Evolutionary conservation across 768 basidiomycete species (phyloP), one percentile per base, ranked within the genome.

Genomic region (Kondoa subrosea): DNA sequence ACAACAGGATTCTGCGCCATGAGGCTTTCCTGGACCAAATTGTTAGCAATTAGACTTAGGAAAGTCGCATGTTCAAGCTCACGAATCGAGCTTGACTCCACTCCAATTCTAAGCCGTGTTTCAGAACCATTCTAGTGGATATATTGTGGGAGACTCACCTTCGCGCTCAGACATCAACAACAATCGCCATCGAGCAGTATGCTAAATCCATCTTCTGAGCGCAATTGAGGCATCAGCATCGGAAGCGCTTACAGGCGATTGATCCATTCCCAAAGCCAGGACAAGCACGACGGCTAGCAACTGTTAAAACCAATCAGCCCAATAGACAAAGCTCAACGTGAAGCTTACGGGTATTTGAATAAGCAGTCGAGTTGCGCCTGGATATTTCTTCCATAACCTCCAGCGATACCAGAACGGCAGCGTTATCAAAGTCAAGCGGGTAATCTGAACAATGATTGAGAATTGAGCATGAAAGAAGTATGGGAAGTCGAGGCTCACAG

Each of bases 91-190:
- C 58, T 27, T 59, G 21, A 27, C 58, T 31, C 58, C 58, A 25
- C 58, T 59, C 58, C 8, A 25, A 31, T 27, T 59, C 30, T 31
- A 59, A 27, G 58, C 4, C 58, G 14, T 4, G 21, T 31, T 14
- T 12, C 8, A 8, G 8, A 25, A 25, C 14, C 25, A 12, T 8
- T 59, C 4, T 50, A 21, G 12, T 8, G 21, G 12, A 50, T 21
- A 50, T 50, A 50, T 21, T 50, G 40, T 50, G 21, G 40, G 80
- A n/a, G 78, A 76, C 64, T 77, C 70, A 71, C 80, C 80, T 67
- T 81, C 80, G 29, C 72, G 57, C 67, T 80, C 79, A 1, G 75
- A 77, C 79, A 81, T 80, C 33, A 81, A 69, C 40, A 81, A 69
- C 34, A 81, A 66, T n/a, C 80, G 70, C 80, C 80, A 81, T 69